These are phyloP conservation scores for Fomitopsis schrenkii DNA, from an alignment of 1,284 basidiomycete species.

Conservation along the genomic window DNA sequence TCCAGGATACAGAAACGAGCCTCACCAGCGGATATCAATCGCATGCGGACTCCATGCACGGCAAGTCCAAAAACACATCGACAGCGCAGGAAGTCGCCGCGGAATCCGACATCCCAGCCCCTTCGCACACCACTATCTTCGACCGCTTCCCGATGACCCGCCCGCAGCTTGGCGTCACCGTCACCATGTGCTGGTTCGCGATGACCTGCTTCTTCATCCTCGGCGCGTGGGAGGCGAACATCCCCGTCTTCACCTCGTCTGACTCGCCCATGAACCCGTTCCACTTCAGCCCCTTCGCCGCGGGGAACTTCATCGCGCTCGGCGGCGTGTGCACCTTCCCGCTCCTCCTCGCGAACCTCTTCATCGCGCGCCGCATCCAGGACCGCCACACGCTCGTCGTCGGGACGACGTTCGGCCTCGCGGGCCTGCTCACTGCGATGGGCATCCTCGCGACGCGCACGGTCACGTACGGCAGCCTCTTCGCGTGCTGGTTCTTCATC, in stretches of 20 bases:
- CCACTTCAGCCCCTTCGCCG: constrained; percentile 56
- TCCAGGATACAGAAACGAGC: not conserved
- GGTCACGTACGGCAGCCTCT: constrained; percentile 47
- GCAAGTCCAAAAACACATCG: not conserved
- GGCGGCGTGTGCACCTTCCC: constrained; percentile 61
- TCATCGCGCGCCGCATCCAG: constrained; percentile 52
- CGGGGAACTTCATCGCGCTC: constrained; percentile 69
- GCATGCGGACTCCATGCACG: not conserved
- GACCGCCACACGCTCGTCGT: constrained; percentile 57
- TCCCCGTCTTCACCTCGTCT: constrained; percentile 57
- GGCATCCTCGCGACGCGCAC: constrained; percentile 36
- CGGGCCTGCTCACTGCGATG: constrained; percentile 50
- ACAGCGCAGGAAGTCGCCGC: not conserved
- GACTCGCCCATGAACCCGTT: constrained; percentile 31
- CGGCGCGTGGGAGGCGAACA: constrained; percentile 70
- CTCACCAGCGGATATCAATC: not conserved
- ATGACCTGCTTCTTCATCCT: constrained; percentile 75
- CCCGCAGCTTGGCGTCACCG: constrained; percentile 43
- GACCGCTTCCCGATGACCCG: constrained; percentile 11
- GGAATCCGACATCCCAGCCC: not conserved
- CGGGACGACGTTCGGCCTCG: constrained; percentile 48
- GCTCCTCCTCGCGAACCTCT: constrained; percentile 60
- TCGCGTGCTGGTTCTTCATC: constrained; percentile 61
- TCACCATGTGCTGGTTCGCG: constrained; percentile 68
- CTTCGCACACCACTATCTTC: not conserved